phyloP scores from a whole-genome alignment of 768 basidiomycete genomes.

The Naganishia vaughanmartiniae region DNA sequence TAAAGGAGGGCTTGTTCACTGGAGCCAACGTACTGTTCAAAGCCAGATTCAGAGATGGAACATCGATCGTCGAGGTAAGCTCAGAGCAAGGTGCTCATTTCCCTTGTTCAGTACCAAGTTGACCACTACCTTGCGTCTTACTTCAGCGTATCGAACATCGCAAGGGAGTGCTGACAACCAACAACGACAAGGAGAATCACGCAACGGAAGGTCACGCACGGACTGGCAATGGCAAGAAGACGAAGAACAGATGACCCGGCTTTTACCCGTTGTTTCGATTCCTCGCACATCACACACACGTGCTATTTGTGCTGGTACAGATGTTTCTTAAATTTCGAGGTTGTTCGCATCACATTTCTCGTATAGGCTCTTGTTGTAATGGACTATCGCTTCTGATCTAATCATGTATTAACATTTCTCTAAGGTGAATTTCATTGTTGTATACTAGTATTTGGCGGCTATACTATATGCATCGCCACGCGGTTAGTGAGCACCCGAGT shows the following conservation, averaged over 20 bases:
- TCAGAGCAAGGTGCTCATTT: not conserved
- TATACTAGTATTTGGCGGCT: not conserved
- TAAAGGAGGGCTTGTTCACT: conserved; percentile 95
- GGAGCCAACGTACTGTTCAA: conserved; percentile 96
- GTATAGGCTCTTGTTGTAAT: not conserved
- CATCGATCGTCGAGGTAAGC: conserved; percentile 72
- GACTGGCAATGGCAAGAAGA: not conserved
- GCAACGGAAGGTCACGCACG: conserved; percentile 1
- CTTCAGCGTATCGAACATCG: conserved; percentile 14
- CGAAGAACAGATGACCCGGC: conserved; percentile 4
- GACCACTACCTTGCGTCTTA: too few species aligned
- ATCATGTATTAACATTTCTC: not conserved
- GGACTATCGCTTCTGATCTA: not conserved
- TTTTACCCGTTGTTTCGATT: not conserved
- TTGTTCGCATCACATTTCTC: not conserved
- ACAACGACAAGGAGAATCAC: conserved; percentile 20
- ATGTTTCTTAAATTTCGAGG: not conserved
- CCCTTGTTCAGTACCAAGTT: not conserved
- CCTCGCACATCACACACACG: not conserved
- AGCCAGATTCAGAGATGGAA: conserved; percentile 89
- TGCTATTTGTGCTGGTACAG: not conserved
- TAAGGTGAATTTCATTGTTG: not conserved
- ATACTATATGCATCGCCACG: not conserved
- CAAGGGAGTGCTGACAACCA: conserved; percentile 7
- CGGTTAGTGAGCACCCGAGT: not conserved